Base-by-base conservation (phyloP, 495 filamentous ascomycete genomes). In the Immersiella caudata region DNA sequence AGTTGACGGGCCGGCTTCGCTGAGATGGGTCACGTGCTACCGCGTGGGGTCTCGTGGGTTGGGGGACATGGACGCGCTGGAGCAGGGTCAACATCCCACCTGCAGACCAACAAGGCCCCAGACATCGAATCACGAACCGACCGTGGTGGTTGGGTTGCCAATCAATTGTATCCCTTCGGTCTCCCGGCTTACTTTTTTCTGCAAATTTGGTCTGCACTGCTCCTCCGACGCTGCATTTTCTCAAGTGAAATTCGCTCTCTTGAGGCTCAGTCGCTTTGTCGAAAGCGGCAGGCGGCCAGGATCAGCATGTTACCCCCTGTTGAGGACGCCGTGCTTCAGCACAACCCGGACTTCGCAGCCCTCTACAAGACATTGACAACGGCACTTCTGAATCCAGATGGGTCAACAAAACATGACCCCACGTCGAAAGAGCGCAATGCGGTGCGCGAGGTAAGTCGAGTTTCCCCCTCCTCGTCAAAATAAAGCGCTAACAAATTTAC, bases 321-420 rank as follows among this genome's bases (percentile, higher is more conserved):
- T 60, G 88, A 91, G 33, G 82, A 86, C 26, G 73, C 81, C 0
- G 81, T 92, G 56, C 78, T 92, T 1, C 79, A 85, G 59, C 80
- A 79, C 27, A 91, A 91, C 65, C 88, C 88, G 24, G 80, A 87
- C 55, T 92, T 92, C 68, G 86, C 88, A 60, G 80, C 78, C 27
- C 80, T 92, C 0, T 88, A 90, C 73, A 82, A 85, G 20, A 85
- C 83, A 20, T 71, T 92, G 7, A 88, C 88, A 0, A 83, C 79
- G 1, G 82, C 77, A 0, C 73, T 90, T 8, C 79, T 92, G 25
- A 87, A 88, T 65, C 75, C 83, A 0, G 84, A 90, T 81, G 88
- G 84, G 16, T 89, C 88, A 16, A 89, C 87, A 0, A 85, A 83
- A 69, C 79, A 83, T 36, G 78, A 86, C 65, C 76, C 81, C 60